phyloP scores from a whole-genome alignment of 1,139 yeast species.

The Candida mesenterica region DNA sequence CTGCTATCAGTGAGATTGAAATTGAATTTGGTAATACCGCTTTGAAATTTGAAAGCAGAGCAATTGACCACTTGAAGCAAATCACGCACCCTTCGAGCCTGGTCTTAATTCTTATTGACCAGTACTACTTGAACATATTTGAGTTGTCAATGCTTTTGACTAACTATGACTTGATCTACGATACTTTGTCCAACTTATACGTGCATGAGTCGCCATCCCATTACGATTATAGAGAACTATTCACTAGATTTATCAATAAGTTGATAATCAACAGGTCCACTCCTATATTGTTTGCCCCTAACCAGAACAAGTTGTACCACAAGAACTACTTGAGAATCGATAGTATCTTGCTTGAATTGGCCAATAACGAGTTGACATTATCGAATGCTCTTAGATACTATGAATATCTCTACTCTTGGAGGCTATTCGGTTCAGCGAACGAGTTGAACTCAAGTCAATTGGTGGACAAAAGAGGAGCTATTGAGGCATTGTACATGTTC shows the following conservation, averaged over 20 bases:
- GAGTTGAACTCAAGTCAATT: slow-evolving; percentile 20
- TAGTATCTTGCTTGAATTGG: slow-evolving; percentile 36
- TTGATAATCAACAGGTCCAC: slow-evolving; percentile 24
- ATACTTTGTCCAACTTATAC: slow-evolving; percentile 24
- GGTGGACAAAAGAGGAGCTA: slow-evolving; percentile 52
- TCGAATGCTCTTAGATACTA: slow-evolving; percentile 46
- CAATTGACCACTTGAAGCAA: slow-evolving; percentile 24
- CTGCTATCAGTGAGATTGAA: neutral
- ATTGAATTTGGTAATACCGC: slow-evolving; percentile 23
- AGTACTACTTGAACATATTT: slow-evolving; percentile 30
- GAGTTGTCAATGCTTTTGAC: slow-evolving; percentile 28
- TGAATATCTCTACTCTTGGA: slow-evolving; percentile 56
- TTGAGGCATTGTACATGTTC: slow-evolving; percentile 56
- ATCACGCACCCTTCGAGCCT: neutral
- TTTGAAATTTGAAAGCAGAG: slow-evolving; percentile 31
- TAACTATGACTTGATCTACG: slow-evolving; percentile 25
- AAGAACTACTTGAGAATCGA: slow-evolving; percentile 37
- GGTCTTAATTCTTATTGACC: slow-evolving; percentile 7
- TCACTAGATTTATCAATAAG: slow-evolving; percentile 24
- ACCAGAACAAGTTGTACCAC: slow-evolving; percentile 21
- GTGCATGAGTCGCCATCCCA: slow-evolving; percentile 4
- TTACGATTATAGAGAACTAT: slow-evolving; percentile 15
- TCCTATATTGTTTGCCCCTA: slow-evolving; percentile 22
- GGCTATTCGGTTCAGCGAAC: slow-evolving; percentile 32
- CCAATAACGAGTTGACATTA: slow-evolving; percentile 33